Conservation (phyloP, 2,329 filamentous ascomycete species). For the Aspergillaceae sp. region DNA sequence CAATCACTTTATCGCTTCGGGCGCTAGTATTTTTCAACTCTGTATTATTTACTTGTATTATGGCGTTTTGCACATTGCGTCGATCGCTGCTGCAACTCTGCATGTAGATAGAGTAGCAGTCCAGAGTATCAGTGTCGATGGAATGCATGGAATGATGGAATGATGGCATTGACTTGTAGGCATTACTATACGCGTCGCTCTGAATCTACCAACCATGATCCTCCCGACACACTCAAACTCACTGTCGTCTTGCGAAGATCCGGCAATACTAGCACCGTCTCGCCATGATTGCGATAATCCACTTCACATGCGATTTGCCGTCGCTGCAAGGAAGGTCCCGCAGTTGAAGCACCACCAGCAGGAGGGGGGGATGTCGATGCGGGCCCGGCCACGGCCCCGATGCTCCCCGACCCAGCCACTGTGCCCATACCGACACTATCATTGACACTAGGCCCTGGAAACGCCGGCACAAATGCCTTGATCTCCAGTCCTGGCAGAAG, state of each 20-base stretch:
- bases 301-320: constrained; percentile 58
- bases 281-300: constrained; percentile 68
- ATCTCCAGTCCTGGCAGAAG: constrained; percentile 73
- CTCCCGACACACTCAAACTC: constrained; percentile 59
- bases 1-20: background rate
- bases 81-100: too few species aligned
- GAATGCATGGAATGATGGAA: too few species aligned
- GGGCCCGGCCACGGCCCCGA: constrained; percentile 8
- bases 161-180: background rate
- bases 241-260: constrained; percentile 65
- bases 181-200: constrained; percentile 32
- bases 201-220: constrained; percentile 58
- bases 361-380: constrained; percentile 17
- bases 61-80: background rate
- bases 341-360: constrained; percentile 11
- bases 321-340: constrained; percentile 17
- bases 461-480: constrained; percentile 47
- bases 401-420: too few species aligned
- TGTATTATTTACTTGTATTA: background rate
- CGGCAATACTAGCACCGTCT: constrained; percentile 65
- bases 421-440: too few species aligned
- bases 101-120: too few species aligned
- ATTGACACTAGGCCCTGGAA: constrained; percentile 1
- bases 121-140: too few species aligned
- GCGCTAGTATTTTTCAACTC: background rate